Percentiles rank a stretch among this genome's conserved stretches.
phyloP scores from a whole-genome alignment of 2,329 filamentous ascomycete species.

The Nemania bipapillata region DNA sequence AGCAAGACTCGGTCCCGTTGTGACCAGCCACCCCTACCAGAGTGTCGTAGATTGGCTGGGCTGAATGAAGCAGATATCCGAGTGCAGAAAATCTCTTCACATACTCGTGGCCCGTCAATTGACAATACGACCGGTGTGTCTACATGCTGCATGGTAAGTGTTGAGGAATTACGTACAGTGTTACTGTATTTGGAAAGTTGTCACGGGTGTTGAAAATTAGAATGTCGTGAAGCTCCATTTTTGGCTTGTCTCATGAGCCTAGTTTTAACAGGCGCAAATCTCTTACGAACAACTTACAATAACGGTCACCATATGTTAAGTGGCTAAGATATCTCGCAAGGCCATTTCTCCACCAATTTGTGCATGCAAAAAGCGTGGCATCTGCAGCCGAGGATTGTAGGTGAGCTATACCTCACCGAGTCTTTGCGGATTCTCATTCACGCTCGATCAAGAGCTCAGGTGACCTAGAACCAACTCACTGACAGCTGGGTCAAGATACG shows the following conservation, averaged over 20 bases:
- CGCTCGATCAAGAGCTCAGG: slow-evolving; percentile 8
- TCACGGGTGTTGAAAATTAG: neutral
- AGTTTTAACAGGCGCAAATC: slow-evolving; percentile 23
- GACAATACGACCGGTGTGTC: slow-evolving; percentile 9
- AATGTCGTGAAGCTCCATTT: neutral
- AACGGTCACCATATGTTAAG: slow-evolving; percentile 4
- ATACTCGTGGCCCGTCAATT: slow-evolving; percentile 6
- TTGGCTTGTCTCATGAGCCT: slow-evolving; percentile 11
- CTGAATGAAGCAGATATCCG: slow-evolving; percentile 41
- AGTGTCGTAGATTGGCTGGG: slow-evolving; percentile 4
- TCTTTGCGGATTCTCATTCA: slow-evolving; percentile 28
- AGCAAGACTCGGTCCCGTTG: slow-evolving; percentile 2
- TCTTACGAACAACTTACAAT: slow-evolving; percentile 1
- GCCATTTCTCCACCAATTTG: slow-evolving; percentile 7
- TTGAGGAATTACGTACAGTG: slow-evolving; percentile 9
- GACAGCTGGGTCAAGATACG: neutral
- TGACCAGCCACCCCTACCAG: neutral
- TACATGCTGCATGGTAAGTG: neutral
- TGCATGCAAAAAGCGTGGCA: slow-evolving; percentile 29
- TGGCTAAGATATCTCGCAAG: neutral
- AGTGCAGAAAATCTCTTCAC: slow-evolving; percentile 16
- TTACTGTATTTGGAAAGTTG: neutral
- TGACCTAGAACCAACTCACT: slow-evolving; percentile 3
- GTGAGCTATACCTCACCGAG: slow-evolving; percentile 35
- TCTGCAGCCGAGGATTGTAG: slow-evolving; percentile 31